Base-by-base conservation (phyloP, 805 yeast genomes). In the Candida arabinofermentans region DNA sequence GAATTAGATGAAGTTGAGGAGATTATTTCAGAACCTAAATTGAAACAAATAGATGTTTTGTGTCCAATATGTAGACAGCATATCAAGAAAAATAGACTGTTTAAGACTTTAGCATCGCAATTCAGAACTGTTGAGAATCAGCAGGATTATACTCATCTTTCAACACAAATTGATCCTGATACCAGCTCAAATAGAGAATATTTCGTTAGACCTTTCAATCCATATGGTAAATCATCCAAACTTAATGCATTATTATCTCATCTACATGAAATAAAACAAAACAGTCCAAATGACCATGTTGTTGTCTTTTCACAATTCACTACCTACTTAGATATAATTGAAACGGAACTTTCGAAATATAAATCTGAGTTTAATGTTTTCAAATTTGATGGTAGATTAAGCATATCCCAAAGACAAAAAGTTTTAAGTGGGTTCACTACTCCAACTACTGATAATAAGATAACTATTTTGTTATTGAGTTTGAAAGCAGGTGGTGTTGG, bases 401-500 rank as follows among this genome's bases (percentile, higher is more conserved):
- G 72, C 22, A 68, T 85, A 66, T 75, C 70, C 14, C 84, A 83
- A 44, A 70, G 98, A 30, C 75, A 79, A 21, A 64, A 61, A 16
- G 76, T 86, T 0, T 62, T 91, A 32, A 72, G 68, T 13, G 70
- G 72, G 16, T 90, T 91, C 57, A 65, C 43, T 19, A 24, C 39
- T 3, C 46, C 44, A 3, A 37, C 44, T 3, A 48, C 56, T n/a
- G 57, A 57, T 23, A 58, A 65, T 18, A 51, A 55, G 40, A 41
- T 57, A 1, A 50, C 61, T 29, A 73, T 90, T 1, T 58, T 90
- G 9, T 65, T 90, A 18, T 59, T 90, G 16, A 84, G 95, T 7
- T 65, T 89, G 47, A 90, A 88, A 60, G 95, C 96, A 0, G 97
- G 97, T 19, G 97, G 97, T 7, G 96, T 89, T 10, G 97, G 97